These are phyloP conservation scores for Xylariaceae sp. DNA, from an alignment of 2,329 filamentous ascomycete species.

Conservation along the genomic window DNA sequence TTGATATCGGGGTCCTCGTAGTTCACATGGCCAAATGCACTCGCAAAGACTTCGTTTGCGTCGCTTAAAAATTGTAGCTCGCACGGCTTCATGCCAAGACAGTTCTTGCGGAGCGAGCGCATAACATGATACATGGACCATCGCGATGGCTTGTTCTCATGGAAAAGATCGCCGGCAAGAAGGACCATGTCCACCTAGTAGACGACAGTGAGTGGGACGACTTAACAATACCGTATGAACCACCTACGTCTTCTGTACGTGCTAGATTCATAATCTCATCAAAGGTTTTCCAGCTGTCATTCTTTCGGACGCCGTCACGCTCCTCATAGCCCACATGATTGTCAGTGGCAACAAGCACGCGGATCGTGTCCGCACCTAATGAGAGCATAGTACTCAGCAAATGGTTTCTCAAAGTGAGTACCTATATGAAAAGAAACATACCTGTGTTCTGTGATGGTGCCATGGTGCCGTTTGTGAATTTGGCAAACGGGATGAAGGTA, in stretches of 20 bases:
- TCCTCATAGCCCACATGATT: constrained; percentile 98
- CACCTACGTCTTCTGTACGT: constrained; percentile 68
- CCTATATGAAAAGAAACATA: not conserved
- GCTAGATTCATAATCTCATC: constrained; percentile 92
- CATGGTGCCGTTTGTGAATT: not conserved
- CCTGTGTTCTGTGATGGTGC: not conserved
- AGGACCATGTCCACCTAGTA: constrained; percentile 87
- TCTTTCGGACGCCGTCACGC: constrained; percentile 86
- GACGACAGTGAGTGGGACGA: not conserved
- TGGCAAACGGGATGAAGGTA: not conserved
- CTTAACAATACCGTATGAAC: not conserved
- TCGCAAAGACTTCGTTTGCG: constrained; percentile 83
- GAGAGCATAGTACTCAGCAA: constrained; percentile 4
- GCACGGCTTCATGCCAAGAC: constrained; percentile 90
- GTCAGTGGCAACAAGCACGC: constrained; percentile 89
- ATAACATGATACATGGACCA: constrained; percentile 98
- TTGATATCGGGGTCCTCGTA: constrained; percentile 98
- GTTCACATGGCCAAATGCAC: constrained; percentile 89
- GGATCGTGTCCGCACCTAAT: constrained; percentile 74
- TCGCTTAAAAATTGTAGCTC: constrained; percentile 94
- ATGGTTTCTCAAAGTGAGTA: not conserved
- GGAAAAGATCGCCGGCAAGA: constrained; percentile 90
- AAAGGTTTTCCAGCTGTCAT: constrained; percentile 95
- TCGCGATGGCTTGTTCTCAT: constrained; percentile 94
- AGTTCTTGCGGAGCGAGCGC: constrained; percentile 88